A percentile compares a stretch with the other conserved stretches of the same genome.
phyloP scores from a whole-genome alignment of 768 basidiomycete genomes.

The Trametes maxima region DNA sequence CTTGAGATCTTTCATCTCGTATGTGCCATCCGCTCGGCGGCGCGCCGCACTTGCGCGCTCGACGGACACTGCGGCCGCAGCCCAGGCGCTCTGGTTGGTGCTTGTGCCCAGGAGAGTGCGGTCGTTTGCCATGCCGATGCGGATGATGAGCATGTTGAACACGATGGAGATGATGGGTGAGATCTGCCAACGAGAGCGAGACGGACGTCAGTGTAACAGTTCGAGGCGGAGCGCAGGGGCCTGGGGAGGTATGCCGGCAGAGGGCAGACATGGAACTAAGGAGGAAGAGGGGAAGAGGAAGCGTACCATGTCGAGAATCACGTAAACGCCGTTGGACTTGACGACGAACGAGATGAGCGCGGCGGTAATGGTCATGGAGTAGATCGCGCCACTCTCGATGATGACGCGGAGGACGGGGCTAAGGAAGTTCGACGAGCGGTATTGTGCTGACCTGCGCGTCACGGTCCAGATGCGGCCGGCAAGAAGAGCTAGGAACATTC shows the following conservation, averaged over 20 bases:
- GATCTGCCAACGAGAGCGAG: slow-evolving; percentile 27
- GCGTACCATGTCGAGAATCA: slow-evolving; percentile 41
- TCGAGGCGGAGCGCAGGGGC: background rate
- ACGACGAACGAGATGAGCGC: slow-evolving; percentile 35
- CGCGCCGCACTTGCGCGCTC: slow-evolving; percentile 7
- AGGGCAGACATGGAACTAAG: background rate
- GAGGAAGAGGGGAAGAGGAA: background rate
- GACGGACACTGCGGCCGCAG: background rate
- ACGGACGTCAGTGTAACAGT: background rate
- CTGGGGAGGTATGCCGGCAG: background rate
- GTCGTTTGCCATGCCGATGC: slow-evolving; percentile 31
- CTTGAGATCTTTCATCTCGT: slow-evolving; percentile 24
- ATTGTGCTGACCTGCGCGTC: slow-evolving; percentile 27
- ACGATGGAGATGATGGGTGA: slow-evolving; percentile 45
- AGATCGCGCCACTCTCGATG: slow-evolving; percentile 42
- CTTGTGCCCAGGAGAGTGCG: slow-evolving; percentile 1
- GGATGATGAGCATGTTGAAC: slow-evolving; percentile 47
- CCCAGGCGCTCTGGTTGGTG: slow-evolving; percentile 5
- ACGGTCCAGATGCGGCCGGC: slow-evolving; percentile 36
- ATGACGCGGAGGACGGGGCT: slow-evolving; percentile 35
- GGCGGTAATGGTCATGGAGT: slow-evolving; percentile 38
- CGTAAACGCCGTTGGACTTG: slow-evolving; percentile 36
- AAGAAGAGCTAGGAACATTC: slow-evolving; percentile 27
- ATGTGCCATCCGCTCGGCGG: slow-evolving; percentile 18
- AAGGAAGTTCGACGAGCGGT: slow-evolving; percentile 20